Conservation (phyloP, 2,329 filamentous ascomycete species). For the Teratosphaeria destructans region DNA sequence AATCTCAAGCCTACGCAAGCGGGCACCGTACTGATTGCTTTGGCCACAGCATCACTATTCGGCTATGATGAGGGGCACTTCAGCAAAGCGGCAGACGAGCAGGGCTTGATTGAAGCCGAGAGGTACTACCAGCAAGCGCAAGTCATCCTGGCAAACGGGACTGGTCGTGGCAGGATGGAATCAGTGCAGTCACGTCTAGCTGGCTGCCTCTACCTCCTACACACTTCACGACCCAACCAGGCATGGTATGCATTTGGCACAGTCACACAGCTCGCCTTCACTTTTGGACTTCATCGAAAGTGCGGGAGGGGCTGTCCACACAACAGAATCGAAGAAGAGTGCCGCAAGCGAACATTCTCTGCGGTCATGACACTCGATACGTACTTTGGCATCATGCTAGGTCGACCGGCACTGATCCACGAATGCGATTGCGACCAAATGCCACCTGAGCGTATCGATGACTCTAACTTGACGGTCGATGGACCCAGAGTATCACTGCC, state of each 20-base stretch:
- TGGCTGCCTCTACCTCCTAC: slow-evolving; percentile 30
- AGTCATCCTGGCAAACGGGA: slow-evolving; percentile 13
- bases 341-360: slow-evolving; percentile 29
- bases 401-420: slow-evolving; percentile 27
- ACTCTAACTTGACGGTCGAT: slow-evolving; percentile 16
- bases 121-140: slow-evolving; percentile 16
- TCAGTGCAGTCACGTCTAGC: slow-evolving; percentile 33
- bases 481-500: background rate
- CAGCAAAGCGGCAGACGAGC: slow-evolving; percentile 8
- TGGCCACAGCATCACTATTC: slow-evolving; percentile 37
- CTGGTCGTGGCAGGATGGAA: slow-evolving; percentile 18
- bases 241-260: slow-evolving; percentile 31
- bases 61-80: slow-evolving; percentile 24
- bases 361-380: slow-evolving; percentile 30
- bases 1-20: slow-evolving; percentile 33
- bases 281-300: slow-evolving; percentile 27
- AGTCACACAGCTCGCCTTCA: slow-evolving; percentile 27
- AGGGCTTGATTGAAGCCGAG: slow-evolving; percentile 19
- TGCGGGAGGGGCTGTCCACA: slow-evolving; percentile 9
- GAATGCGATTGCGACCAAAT: slow-evolving; percentile 24
- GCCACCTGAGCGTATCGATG: slow-evolving; percentile 19
- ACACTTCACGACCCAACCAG: slow-evolving; percentile 27
- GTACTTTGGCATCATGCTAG: slow-evolving; percentile 30
- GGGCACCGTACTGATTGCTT: slow-evolving; percentile 42
- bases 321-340: slow-evolving; percentile 21